Evolutionary conservation across 495 filamentous ascomycete genomes (phyloP).

Genomic region (Hypoxylon perforatum): DNA sequence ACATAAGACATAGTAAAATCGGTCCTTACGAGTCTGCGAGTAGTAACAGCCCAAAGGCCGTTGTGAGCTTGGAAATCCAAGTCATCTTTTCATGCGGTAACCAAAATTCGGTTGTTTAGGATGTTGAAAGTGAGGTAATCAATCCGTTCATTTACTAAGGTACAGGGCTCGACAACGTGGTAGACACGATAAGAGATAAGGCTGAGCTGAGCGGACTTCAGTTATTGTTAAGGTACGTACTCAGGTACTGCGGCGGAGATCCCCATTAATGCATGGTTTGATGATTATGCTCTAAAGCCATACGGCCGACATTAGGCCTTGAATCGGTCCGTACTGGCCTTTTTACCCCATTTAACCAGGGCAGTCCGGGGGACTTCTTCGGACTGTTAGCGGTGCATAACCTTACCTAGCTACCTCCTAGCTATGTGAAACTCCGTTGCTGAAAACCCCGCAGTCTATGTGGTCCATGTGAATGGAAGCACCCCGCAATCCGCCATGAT

Average conservation of each 20-base stretch:
- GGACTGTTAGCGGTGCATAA: constrained; percentile 12
- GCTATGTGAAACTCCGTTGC: constrained; percentile 17
- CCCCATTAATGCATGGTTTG: constrained; percentile 8
- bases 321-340: constrained; percentile 31
- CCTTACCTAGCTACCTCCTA: no score
- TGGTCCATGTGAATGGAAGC: constrained; percentile 30
- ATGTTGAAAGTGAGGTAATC: background rate
- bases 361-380: constrained; percentile 3
- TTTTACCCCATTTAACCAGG: constrained; percentile 36
- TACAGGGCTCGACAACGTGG: no score
- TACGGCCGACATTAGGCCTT: constrained; percentile 1
- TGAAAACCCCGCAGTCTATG: constrained; percentile 36
- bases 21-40: constrained; percentile 76
- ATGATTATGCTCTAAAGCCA: constrained; percentile 26
- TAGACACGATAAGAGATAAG: no score
- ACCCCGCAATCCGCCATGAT: constrained; percentile 40
- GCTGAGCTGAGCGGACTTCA: no score
- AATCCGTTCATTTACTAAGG: no score
- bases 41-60: constrained; percentile 71
- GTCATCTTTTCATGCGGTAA: constrained; percentile 62
- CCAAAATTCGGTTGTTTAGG: background rate
- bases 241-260: no score
- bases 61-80: constrained; percentile 71
- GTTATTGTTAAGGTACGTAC: no score
- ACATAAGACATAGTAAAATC: background rate